These are phyloP conservation scores for Alternaria alternata DNA, from an alignment of 2,329 filamentous ascomycete genomes.

Conservation along the genomic window DNA sequence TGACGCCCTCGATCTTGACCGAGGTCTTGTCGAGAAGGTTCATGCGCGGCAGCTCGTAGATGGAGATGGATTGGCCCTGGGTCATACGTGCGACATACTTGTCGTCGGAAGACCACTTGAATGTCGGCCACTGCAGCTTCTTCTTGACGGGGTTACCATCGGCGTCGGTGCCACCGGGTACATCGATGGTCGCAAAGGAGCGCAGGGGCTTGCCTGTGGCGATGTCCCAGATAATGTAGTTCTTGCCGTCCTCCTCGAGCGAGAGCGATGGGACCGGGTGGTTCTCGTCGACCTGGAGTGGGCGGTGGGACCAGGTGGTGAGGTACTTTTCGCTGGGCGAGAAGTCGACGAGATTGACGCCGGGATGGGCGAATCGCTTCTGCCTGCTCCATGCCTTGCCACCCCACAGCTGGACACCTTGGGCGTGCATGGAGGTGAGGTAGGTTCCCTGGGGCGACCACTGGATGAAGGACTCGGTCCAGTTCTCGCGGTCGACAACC, in stretches of 20 bases:
- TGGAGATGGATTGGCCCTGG: constrained; percentile 85
- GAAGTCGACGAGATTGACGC: constrained; percentile 95
- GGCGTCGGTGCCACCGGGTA: constrained; percentile 69
- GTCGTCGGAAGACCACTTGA: constrained; percentile 99
- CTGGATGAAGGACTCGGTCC: constrained; percentile 97
- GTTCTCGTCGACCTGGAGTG: constrained; percentile 90
- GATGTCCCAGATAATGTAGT: constrained; percentile 99
- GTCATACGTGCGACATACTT: constrained; percentile 95
- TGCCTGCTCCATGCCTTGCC: constrained; percentile 88
- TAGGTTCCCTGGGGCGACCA: constrained; percentile 97
- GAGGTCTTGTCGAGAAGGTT: constrained; percentile 87
- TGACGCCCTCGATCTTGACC: constrained; percentile 94
- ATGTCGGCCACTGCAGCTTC: constrained; percentile 97
- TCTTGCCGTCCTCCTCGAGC: constrained; percentile 95
- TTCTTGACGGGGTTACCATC: constrained; percentile 77
- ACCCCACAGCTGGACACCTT: constrained; percentile 97
- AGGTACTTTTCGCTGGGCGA: constrained; percentile 92
- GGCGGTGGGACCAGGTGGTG: constrained; percentile 94
- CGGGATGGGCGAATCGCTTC: constrained; percentile 92
- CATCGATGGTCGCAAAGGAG: constrained; percentile 90
- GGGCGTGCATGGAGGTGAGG: constrained; percentile 91
- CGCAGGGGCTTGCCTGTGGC: constrained; percentile 87
- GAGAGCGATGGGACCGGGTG: constrained; percentile 77
- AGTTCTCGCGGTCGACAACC: constrained; percentile 90
- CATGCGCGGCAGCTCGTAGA: constrained; percentile 91